phyloP scores from a whole-genome alignment of 352 stramenopile genomes.

The Phytopythium boreale region DNA sequence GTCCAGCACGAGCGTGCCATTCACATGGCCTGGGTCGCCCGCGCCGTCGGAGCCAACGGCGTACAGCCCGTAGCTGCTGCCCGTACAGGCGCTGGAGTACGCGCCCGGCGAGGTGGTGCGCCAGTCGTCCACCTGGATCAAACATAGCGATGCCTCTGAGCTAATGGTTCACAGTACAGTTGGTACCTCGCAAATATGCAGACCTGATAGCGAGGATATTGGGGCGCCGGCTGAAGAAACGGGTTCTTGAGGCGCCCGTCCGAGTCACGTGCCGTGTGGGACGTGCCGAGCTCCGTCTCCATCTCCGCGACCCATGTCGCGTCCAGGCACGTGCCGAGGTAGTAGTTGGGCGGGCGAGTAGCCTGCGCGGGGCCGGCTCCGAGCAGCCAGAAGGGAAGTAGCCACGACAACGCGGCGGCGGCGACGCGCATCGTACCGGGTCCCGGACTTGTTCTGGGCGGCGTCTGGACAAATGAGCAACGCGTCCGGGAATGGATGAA shows the following conservation, averaged over 20 bases:
- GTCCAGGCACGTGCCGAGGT: constrained; percentile 43
- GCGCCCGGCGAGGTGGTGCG: constrained; percentile 9
- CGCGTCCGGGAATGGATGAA: too few species aligned
- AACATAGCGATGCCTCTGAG: neutral
- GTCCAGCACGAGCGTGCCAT: constrained; percentile 31
- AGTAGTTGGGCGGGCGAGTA: constrained; percentile 28
- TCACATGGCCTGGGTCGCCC: constrained; percentile 10
- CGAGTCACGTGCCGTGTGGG: constrained; percentile 22
- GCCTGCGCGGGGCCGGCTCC: neutral
- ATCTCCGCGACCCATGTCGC: constrained; percentile 31
- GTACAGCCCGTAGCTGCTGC: constrained; percentile 10
- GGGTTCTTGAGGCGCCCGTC: constrained; percentile 27
- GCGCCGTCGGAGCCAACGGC: constrained; percentile 14
- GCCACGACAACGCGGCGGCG: too few species aligned
- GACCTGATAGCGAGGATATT: constrained; percentile 20
- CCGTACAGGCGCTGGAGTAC: constrained; percentile 11
- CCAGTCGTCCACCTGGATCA: constrained; percentile 24
- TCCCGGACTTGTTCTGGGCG: too few species aligned
- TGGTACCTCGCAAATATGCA: neutral
- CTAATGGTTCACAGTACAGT: neutral
- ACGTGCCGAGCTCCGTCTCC: constrained; percentile 15
- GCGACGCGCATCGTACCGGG: too few species aligned
- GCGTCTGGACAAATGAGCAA: too few species aligned
- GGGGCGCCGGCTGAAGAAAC: constrained; percentile 34
- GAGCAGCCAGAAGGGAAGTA: too few species aligned